Conservation (phyloP, 257 asterid genomes). For the Nyctanthes arbortristis region DNA sequence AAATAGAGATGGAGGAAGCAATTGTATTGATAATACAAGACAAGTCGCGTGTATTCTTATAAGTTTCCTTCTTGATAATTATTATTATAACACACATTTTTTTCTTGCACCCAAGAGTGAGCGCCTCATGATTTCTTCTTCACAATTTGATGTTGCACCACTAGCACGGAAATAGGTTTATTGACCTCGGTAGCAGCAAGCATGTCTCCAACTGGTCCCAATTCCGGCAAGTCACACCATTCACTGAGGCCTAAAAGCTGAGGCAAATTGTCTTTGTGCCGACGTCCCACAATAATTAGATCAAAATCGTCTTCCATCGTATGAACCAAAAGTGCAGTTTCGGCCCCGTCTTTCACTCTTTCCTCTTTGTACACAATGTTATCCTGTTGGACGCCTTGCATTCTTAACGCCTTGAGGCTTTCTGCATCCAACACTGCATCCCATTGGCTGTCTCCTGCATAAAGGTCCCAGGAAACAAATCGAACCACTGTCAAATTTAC, state of each 20-base stretch:
- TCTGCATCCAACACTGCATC: slow-evolving; percentile 81
- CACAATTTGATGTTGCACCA: too few species aligned
- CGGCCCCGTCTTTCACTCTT: slow-evolving; percentile 84
- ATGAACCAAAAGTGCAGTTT: slow-evolving; percentile 65
- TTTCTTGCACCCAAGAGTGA: too few species aligned
- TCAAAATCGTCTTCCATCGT: slow-evolving; percentile 74
- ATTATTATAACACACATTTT: too few species aligned
- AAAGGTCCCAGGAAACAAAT: slow-evolving; percentile 58
- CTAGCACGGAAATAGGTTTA: too few species aligned
- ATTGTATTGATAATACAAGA: too few species aligned
- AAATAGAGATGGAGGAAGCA: too few species aligned
- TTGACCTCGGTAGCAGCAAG: too few species aligned
- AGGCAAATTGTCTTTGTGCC: slow-evolving; percentile 71
- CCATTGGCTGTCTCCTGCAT: slow-evolving; percentile 67
- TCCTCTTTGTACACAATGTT: slow-evolving; percentile 71
- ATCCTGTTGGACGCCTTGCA: slow-evolving; percentile 56
- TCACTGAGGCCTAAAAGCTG: slow-evolving; percentile 67
- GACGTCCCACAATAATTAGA: slow-evolving; percentile 71
- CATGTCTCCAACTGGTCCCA: too few species aligned
- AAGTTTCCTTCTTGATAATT: slow-evolving; percentile 80
- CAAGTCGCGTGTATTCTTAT: too few species aligned
- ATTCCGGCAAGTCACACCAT: slow-evolving; percentile 80
- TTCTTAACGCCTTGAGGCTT: slow-evolving; percentile 62
- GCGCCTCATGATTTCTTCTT: too few species aligned
- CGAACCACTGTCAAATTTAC: slow-evolving; percentile 59